A percentile compares a stretch with the other conserved stretches of the same genome.
These are phyloP conservation scores for Cordyceps cicadae DNA, from an alignment of 2,329 filamentous ascomycete genomes.

Conservation along the genomic window DNA sequence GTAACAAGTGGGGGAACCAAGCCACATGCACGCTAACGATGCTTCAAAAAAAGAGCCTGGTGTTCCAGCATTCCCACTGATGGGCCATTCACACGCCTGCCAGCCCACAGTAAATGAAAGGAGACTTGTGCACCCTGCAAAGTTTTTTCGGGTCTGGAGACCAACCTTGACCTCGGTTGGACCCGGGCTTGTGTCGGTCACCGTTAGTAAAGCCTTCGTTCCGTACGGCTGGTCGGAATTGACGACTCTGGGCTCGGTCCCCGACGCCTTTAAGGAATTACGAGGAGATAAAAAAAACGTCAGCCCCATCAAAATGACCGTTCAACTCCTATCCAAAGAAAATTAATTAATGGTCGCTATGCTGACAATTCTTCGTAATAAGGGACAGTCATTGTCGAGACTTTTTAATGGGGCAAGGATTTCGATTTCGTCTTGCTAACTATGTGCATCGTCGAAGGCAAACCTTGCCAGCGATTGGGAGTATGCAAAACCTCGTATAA, in stretches of 20 bases:
- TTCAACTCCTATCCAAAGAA: background rate
- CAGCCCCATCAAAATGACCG: background rate
- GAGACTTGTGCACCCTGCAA: constrained; percentile 5
- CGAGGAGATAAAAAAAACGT: constrained; percentile 6
- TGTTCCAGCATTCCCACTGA: background rate
- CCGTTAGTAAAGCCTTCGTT: constrained; percentile 9
- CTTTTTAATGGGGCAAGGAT: too few species aligned
- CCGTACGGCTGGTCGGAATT: constrained; percentile 3
- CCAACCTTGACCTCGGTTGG: constrained; percentile 12
- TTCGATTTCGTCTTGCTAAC: too few species aligned
- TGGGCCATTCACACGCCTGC: background rate
- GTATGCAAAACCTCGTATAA: too few species aligned
- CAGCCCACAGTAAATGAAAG: constrained; percentile 7
- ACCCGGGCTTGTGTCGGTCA: constrained; percentile 14
- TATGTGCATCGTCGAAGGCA: too few species aligned
- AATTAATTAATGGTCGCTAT: background rate
- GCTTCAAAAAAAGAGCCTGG: constrained; percentile 1
- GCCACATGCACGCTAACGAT: constrained; percentile 6
- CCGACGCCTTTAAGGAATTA: constrained; percentile 10
- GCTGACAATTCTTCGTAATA: constrained; percentile 6
- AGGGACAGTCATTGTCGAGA: background rate
- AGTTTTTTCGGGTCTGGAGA: constrained; percentile 9
- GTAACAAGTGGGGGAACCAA: constrained; percentile 1
- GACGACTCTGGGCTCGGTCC: background rate
- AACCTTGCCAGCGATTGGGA: too few species aligned